These are phyloP conservation scores for Xylariaceae sp. DNA, from an alignment of 2,329 filamentous ascomycete species.

Conservation along the genomic window DNA sequence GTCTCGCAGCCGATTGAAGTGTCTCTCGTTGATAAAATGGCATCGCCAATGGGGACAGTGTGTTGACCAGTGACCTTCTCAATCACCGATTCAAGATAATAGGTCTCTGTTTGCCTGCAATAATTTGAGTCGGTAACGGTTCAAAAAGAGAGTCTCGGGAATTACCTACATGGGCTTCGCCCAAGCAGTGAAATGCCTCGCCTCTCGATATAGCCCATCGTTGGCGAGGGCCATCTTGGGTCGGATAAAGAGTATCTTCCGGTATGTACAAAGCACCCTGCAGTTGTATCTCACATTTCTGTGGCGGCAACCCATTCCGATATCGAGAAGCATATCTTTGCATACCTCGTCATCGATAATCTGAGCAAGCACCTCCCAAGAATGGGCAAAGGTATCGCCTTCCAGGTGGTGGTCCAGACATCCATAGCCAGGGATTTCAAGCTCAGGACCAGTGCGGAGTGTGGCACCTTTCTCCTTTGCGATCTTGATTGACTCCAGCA, in stretches of 20 bases:
- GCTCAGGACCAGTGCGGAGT: constrained; percentile 12
- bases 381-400: constrained; percentile 11
- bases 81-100: constrained; percentile 34
- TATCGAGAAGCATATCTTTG: constrained; percentile 13
- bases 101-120: constrained; percentile 31
- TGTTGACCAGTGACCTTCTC: constrained; percentile 29
- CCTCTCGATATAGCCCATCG: constrained; percentile 12
- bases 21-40: constrained; percentile 36
- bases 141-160: too few relatives aligned
- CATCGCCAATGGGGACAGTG: constrained; percentile 39
- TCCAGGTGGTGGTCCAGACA: constrained; percentile 8
- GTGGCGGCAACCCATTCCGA: constrained; percentile 8
- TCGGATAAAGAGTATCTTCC: constrained; percentile 8
- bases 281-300: constrained; percentile 11
- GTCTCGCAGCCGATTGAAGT: constrained; percentile 39
- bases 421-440: constrained; percentile 10
- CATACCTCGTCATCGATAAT: constrained; percentile 11
- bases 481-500: constrained; percentile 56
- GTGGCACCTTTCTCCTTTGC: constrained; percentile 45
- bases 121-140: too few relatives aligned
- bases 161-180: constrained; percentile 28
- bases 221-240: constrained; percentile 14
- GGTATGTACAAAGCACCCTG: constrained; percentile 16
- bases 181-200: constrained; percentile 38
- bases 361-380: constrained; percentile 10